Base-by-base conservation (phyloP, 2,329 filamentous ascomycete species). In the Botrytis medusae region DNA sequence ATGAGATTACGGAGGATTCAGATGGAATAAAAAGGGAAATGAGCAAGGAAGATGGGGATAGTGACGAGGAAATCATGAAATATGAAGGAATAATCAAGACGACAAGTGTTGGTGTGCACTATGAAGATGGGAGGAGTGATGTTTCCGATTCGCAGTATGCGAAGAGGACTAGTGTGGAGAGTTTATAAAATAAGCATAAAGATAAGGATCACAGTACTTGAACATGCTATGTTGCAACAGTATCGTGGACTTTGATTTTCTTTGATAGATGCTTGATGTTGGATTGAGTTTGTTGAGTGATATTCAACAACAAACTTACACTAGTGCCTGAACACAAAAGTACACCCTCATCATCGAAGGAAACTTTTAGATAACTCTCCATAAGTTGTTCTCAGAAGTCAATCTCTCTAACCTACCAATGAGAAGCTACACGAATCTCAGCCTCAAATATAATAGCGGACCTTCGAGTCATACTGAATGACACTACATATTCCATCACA, bases 331-430 rank as follows among this genome's bases (percentile, higher is more conserved):
- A 40, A 10, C 2, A 1, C n/a, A 40, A 42, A 9, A 16, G 2
- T 14, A 6, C 34, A 29, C 1, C 37, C 16, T 20, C 5, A 1
- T 37, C 18, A 16, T 7, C 42, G 10, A 22, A 22, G 25, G 0
- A 9, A 18, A 18, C 14, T 9, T 3, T 5, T 18, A n/a, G 37
- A 4, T 8, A 2, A n/a, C 6, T 4, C 3, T 12, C 9, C 25
- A 40, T 7, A 25, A n/a, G 14, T 25, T n/a, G 25, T n/a, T 62
- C 60, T 20, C 22, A 42, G 22, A 54, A 16, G 10, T 16, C 48
- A 7, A 4, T 7, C 25, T 8, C 1, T 4, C 22, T 25, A 18
- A 2, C 6, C 3, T 12, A 6, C 22, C 20, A 16, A n/a, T 61
- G 12, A n/a, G 9, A 40, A 4, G 32, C 25, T 61, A 25, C 4